These are phyloP conservation scores for Fusarium tjaetaba DNA, from an alignment of 2,329 filamentous ascomycete genomes.

Conservation along the genomic window DNA sequence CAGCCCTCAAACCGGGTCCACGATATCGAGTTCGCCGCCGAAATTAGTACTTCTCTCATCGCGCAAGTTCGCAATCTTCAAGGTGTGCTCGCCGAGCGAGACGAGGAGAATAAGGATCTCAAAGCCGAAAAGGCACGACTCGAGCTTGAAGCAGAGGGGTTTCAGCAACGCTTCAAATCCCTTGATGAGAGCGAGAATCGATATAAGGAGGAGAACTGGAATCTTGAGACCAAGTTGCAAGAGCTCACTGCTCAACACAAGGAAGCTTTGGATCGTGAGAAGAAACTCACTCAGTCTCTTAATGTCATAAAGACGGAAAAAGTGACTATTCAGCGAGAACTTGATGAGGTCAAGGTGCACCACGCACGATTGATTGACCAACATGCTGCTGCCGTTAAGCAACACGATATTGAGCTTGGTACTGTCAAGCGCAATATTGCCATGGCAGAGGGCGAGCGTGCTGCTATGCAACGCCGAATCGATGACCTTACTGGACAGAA, in stretches of 20 bases:
- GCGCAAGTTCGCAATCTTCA: conserved; percentile 95
- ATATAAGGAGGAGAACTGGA: conserved; percentile 99
- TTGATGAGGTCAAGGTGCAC: conserved; percentile 87
- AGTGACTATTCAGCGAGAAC: conserved; percentile 79
- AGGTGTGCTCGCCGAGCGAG: conserved; percentile 83
- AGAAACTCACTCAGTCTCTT: conserved; percentile 79
- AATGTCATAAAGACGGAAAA: conserved; percentile 79
- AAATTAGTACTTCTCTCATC: conserved; percentile 94
- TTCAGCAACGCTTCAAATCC: conserved; percentile 81
- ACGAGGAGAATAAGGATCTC: conserved; percentile 81
- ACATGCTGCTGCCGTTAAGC: conserved; percentile 78
- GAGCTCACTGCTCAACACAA: conserved; percentile 79
- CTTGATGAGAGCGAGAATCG: conserved; percentile 94
- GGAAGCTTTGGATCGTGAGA: conserved; percentile 83
- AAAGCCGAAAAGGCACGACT: conserved; percentile 80
- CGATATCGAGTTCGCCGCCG: conserved; percentile 97
- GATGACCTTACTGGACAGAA: conserved; percentile 91
- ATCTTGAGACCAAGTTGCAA: conserved; percentile 90
- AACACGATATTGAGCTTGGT: conserved; percentile 89
- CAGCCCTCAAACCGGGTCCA: conserved; percentile 89
- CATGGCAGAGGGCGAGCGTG: conserved; percentile 80
- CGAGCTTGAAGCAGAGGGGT: conserved; percentile 82
- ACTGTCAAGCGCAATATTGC: conserved; percentile 82
- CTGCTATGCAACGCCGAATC: conserved; percentile 82
- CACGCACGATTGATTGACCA: conserved; percentile 86